Evolutionary conservation across 352 stramenopile species (phyloP), one percentile per base, ranked within the genome.

Genomic region (Pythium phragmitis): DNA sequence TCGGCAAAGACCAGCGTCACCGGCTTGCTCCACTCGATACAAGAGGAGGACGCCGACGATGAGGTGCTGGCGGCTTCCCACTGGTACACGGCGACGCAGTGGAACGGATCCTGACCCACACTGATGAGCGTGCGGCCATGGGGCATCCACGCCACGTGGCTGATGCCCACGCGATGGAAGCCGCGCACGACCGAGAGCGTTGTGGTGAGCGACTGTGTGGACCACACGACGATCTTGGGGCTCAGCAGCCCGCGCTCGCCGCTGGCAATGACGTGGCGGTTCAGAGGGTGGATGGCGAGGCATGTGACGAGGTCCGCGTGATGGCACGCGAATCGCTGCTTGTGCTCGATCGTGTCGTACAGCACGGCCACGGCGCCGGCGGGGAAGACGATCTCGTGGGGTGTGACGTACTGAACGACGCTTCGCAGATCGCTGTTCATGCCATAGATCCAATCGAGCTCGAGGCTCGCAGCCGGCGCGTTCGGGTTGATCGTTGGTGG

Each of bases 401-500:
- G 69, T 1, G 82, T 87, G 17, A 89, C 62, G 61, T 93, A 93
- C 48, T 87, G 69, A 14, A 85, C 70, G 12, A 81, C 59, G 36
- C 70, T 72, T 9, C 85, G 79, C 14, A 89, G 49, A 51, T 88
- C 76, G 51, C 80, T 89, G 63, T 93, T 93, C 63, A 86, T 88
- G 17, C 85, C 85, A 58, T 93, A 91, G 54, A 93, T 48, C 85
- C 85, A 93, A 49, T 93, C 85, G 12, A 93, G 67, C 48, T 86
- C 72, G 33, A 93, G 76, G 46, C 79, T 87, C 21, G 82, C 82
- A 3, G 80, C 70, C 17, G 82, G 80, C 4, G 85, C 57, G 21
- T 72, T 73, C 8, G 75, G 62, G 45, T 89, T 75, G 47, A 87
- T 73, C 2, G 72, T 74, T 17, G 81, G 79, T 12, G 82, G 75